Conservation (phyloP, 768 basidiomycete species). For the Dictyophora rubrovolvata region DNA sequence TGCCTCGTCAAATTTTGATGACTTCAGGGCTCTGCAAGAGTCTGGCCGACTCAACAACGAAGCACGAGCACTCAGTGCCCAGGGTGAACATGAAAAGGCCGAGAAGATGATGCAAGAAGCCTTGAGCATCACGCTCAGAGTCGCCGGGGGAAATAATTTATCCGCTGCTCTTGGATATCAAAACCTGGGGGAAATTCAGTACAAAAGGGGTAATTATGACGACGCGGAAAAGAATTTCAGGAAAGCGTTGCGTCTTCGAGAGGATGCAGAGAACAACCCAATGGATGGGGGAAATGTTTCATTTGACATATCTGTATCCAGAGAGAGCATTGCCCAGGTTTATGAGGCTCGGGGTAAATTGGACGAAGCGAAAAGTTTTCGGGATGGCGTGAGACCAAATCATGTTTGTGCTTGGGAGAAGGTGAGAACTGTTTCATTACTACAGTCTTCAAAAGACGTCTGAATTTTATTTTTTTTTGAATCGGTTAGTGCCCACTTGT, state of each 20-base stretch:
- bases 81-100: conserved; percentile 20
- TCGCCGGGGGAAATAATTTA: conserved; percentile 16
- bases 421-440: conserved; percentile 14
- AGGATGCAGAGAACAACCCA: no score
- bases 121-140: conserved; percentile 20
- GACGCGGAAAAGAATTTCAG: conserved; percentile 29
- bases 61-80: conserved; percentile 13
- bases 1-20: no score
- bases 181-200: conserved; percentile 27
- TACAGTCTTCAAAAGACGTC: neutral
- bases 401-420: conserved; percentile 21
- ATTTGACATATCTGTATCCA: conserved; percentile 26
- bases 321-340: conserved; percentile 28
- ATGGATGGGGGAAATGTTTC: conserved; percentile 12
- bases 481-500: conserved; percentile 19
- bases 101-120: conserved; percentile 24
- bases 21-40: neutral
- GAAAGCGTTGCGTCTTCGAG: conserved; percentile 22
- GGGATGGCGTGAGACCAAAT: conserved; percentile 18
- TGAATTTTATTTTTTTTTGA: neutral
- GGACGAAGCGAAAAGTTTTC: conserved; percentile 21
- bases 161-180: conserved; percentile 25
- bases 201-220: conserved; percentile 24
- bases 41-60: conserved; percentile 17
- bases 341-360: conserved; percentile 26